Conservation (phyloP, 208 protist species). For the Trypanosoma boissoni region DNA sequence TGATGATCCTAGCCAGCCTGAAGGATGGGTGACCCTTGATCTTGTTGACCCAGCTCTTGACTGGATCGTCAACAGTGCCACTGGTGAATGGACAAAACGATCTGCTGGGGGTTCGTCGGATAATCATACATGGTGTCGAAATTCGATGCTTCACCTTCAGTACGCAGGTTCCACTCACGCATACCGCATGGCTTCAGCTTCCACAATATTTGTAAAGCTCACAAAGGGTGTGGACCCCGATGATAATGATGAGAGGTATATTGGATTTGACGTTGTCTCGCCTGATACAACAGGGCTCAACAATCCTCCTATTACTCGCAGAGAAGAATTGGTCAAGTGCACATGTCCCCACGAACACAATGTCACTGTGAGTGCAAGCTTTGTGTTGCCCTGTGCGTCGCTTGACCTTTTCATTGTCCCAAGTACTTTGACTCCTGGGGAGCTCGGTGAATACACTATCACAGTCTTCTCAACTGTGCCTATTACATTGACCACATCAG, state of each 20-base stretch:
- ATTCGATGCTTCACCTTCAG: conserved; percentile 47
- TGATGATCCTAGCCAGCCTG: conserved; percentile 29
- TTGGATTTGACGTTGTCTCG: conserved; percentile 69
- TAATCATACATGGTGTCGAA: conserved; percentile 65
- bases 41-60: conserved; percentile 57
- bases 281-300: conserved; percentile 27
- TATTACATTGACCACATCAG: conserved; percentile 33
- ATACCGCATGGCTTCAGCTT: conserved; percentile 26
- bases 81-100: conserved; percentile 44
- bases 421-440: conserved; percentile 40
- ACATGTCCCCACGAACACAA: conserved; percentile 31
- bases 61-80: conserved; percentile 48
- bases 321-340: conserved; percentile 34
- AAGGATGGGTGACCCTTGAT: conserved; percentile 71
- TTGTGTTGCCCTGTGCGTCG: conserved; percentile 31
- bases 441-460: conserved; percentile 61
- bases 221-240: conserved; percentile 66
- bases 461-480: conserved; percentile 62
- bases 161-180: conserved; percentile 25
- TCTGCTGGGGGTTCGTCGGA: conserved; percentile 38
- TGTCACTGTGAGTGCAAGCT: conserved; percentile 38
- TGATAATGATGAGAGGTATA: conserved; percentile 56
- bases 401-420: conserved; percentile 73
- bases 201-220: conserved; percentile 56
- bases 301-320: conserved; percentile 47